Evolutionary conservation across 169 alveolate species (phyloP), one percentile per base, ranked within the genome.

Genomic region (Perkinsus olseni): DNA sequence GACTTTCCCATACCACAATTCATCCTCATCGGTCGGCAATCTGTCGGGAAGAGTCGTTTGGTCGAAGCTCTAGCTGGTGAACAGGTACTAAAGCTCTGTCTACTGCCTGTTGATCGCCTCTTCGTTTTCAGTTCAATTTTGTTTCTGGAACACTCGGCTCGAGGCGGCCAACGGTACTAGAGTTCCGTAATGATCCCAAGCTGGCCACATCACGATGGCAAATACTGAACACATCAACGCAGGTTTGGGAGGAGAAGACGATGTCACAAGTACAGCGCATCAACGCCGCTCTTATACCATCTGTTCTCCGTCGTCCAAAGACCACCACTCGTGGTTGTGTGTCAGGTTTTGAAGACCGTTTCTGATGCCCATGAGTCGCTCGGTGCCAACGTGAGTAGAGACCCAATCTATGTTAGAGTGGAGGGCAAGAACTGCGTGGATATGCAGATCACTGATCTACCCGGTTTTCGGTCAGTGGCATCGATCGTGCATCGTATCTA

Each of bases 21-120:
- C 82, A 62, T 62, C 17, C 82, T 62, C 0, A 62, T 62, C 82
- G 82, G 82, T 24, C 82, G 82, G 13, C 82, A 62, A 28, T 62
- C 82, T 62, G 82, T 62, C 0, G 82, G 82, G 1, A 62, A 62
- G 31, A 91, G 93, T 40, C 92, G 95, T 13, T 74, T 94, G 39
- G 92, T 94, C 74, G 95, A 93, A 74, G 48, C 93, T 4, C 91
- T 92, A 1, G 93, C 93, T 39, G 95, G 95, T 45, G 95, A 94
- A 93, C 91, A 92, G 82, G 82, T 62, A 62, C 8, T 13, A 21
- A 4, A 4, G 31, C 37, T 62, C 82, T 62, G 17, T 10, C 24
- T 62, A 24, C 28, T 62, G 31, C 34, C 17, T 8, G 13, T 28
- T 21, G 8, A 24, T 62, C 34, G 36, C 31, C 28, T 11, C 11